Percentiles rank a stretch among this genome's conserved stretches.
Conservation (phyloP, 768 basidiomycete species). For the Tylopilus subfusipes region DNA sequence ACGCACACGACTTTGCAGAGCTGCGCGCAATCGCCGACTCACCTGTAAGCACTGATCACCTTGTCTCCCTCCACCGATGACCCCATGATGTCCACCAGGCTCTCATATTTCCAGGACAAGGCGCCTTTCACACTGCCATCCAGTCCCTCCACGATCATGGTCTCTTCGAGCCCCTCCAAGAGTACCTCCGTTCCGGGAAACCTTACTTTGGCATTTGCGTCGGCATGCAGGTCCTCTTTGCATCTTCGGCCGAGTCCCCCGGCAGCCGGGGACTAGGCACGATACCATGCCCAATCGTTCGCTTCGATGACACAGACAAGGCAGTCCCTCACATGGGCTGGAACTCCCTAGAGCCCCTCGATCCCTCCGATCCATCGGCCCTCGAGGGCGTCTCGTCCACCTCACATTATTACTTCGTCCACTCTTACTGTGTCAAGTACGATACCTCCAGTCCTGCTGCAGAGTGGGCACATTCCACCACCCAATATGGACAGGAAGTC, state of each 20-base stretch:
- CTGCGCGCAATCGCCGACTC: conserved; percentile 13
- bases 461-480: conserved; percentile 79
- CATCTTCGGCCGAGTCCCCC: conserved; percentile 77
- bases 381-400: conserved; percentile 47
- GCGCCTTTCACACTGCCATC: conserved; percentile 87
- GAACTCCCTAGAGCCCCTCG: conserved; percentile 71
- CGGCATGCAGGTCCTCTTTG: conserved; percentile 95
- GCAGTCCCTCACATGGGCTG: conserved; percentile 98
- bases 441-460: conserved; percentile 56
- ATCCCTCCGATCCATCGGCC: conserved; percentile 37
- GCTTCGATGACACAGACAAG: conserved; percentile 71
- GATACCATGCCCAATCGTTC: conserved; percentile 76
- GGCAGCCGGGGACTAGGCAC: conserved; percentile 69
- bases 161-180: conserved; percentile 72
- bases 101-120: conserved; percentile 96
- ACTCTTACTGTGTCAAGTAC: conserved; percentile 87
- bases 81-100: conserved; percentile 48
- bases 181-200: conserved; percentile 80
- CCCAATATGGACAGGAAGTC: conserved; percentile 91
- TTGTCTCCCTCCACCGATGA: conserved; percentile 8
- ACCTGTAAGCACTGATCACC: conserved; percentile 60
- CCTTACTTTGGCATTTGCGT: conserved; percentile 99
- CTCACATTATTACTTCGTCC: conserved; percentile 94
- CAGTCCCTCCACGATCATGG: conserved; percentile 68
- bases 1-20: conserved; percentile 75